These are phyloP conservation scores for Backusella tarrabulga DNA, from an alignment of 192 early-diverging fungal genomes.

Conservation along the genomic window DNA sequence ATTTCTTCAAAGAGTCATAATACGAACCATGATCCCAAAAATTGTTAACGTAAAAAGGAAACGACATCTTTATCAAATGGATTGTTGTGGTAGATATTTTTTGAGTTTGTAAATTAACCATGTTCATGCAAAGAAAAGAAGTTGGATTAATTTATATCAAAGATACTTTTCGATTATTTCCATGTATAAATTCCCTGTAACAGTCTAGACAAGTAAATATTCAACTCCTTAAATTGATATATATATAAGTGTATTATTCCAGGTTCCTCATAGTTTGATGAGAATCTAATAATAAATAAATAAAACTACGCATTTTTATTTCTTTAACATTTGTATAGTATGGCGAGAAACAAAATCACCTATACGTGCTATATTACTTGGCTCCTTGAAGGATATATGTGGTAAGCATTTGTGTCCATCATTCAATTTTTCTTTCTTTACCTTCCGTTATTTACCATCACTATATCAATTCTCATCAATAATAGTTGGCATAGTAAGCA, in stretches of 20 bases:
- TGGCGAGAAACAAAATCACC: too few relatives aligned
- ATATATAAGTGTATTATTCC: background rate
- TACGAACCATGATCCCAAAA: too few relatives aligned
- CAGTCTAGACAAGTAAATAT: background rate
- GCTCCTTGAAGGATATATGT: background rate
- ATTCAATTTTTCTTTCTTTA: background rate
- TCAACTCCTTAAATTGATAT: background rate
- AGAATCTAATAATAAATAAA: background rate
- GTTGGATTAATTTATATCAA: too few relatives aligned
- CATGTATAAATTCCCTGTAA: too few relatives aligned
- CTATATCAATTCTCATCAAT: background rate
- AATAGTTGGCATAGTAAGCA: background rate
- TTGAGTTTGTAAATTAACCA: too few relatives aligned
- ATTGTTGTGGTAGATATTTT: too few relatives aligned
- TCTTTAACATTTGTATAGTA: background rate
- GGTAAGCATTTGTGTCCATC: background rate
- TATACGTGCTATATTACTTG: background rate
- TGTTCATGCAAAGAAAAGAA: too few relatives aligned
- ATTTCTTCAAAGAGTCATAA: too few relatives aligned
- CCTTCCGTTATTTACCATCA: background rate
- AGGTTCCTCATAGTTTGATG: background rate
- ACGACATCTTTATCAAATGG: too few relatives aligned
- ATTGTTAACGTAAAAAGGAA: too few relatives aligned
- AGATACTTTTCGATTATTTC: too few relatives aligned
- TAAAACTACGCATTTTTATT: background rate